Evolutionary conservation across 2,329 filamentous ascomycete genomes (phyloP).

Genomic region (Sarocladium brachiariae): DNA sequence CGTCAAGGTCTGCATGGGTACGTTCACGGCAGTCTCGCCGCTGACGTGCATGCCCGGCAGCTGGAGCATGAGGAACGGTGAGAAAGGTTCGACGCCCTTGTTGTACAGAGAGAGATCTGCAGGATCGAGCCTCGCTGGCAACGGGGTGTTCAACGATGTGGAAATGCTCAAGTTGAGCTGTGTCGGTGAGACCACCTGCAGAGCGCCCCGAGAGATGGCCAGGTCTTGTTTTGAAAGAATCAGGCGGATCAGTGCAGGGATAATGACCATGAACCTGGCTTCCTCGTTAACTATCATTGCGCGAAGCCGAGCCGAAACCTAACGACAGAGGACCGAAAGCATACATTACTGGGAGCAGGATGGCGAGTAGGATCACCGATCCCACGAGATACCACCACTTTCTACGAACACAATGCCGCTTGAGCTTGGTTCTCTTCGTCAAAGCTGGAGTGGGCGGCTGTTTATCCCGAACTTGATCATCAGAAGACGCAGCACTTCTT

Average conservation of each 20-base stretch:
- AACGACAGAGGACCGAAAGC: constrained; percentile 15
- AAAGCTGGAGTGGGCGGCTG: not conserved
- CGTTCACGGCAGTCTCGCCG: constrained; percentile 27
- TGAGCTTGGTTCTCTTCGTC: constrained; percentile 28
- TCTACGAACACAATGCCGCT: constrained; percentile 33
- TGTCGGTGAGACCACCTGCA: constrained; percentile 26
- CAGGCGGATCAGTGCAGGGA: constrained; percentile 38
- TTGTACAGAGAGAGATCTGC: constrained; percentile 35
- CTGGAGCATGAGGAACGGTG: constrained; percentile 18
- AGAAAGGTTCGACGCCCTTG: constrained; percentile 20
- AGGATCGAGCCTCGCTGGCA: constrained; percentile 30
- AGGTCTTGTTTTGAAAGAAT: constrained; percentile 36
- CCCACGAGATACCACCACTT: constrained; percentile 38
- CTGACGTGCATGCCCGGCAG: constrained; percentile 26
- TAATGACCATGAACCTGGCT: constrained; percentile 39
- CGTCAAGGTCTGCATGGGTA: constrained; percentile 27
- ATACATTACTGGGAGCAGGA: constrained; percentile 39
- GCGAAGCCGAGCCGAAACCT: too few species aligned
- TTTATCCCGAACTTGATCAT: not conserved
- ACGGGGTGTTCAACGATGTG: constrained; percentile 30
- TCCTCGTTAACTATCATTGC: not conserved
- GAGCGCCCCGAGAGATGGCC: constrained; percentile 28
- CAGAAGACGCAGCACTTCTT: not conserved
- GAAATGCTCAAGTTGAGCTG: constrained; percentile 28
- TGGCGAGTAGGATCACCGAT: constrained; percentile 33